phyloP scores from a whole-genome alignment of 1,139 yeast species.

The Kazachstania sp. region DNA sequence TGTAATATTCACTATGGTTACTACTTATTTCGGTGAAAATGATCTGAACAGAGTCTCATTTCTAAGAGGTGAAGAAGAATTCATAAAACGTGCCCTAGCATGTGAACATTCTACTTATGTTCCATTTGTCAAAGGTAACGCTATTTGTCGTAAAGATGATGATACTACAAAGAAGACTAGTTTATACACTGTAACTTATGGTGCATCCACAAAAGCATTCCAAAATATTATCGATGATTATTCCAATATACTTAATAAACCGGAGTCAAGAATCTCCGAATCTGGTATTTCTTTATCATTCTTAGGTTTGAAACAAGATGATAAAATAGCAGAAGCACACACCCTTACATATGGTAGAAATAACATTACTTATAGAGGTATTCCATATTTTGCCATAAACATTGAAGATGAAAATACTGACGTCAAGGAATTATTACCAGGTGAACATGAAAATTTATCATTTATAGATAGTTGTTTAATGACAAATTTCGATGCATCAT shows the following conservation, averaged over 20 bases:
- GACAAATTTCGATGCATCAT: slow-evolving; percentile 46
- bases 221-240: slow-evolving; percentile 11
- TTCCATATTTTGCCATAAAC: slow-evolving; percentile 73
- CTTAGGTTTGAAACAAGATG: slow-evolving; percentile 42
- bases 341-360: neutral
- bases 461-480: slow-evolving; percentile 21
- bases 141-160: slow-evolving; percentile 6
- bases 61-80: slow-evolving; percentile 56
- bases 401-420: slow-evolving; percentile 22
- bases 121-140: slow-evolving; percentile 36
- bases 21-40: slow-evolving; percentile 41
- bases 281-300: slow-evolving; percentile 40
- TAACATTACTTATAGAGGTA: slow-evolving; percentile 44
- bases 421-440: slow-evolving; percentile 1
- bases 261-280: slow-evolving; percentile 14
- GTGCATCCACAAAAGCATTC: slow-evolving; percentile 8
- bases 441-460: neutral
- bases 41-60: slow-evolving; percentile 74
- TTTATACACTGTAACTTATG: slow-evolving; percentile 8
- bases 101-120: slow-evolving; percentile 49
- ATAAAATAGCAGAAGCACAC: neutral
- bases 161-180: neutral
- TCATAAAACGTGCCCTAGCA: slow-evolving; percentile 45
- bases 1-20: neutral
- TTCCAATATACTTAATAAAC: slow-evolving; percentile 13